Evolutionary conservation across 768 basidiomycete species (phyloP), one percentile per base, ranked within the genome.

Genomic region (Tylopilus subfusipes): DNA sequence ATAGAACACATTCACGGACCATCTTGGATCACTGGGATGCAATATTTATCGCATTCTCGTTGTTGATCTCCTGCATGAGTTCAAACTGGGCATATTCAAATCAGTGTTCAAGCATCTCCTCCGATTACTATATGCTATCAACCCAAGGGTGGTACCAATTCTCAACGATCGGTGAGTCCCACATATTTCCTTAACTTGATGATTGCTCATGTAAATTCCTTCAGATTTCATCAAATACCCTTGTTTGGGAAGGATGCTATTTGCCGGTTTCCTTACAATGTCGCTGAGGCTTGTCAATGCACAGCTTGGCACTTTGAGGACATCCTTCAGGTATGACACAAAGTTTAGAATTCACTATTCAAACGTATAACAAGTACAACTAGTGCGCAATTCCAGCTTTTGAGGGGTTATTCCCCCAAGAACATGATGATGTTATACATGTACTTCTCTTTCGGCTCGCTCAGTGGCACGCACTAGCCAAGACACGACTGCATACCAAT

Each of bases 301-400:
- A 71, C 72, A 8, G 78, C 68, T 1, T 58, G 70, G 0, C 72
- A 79, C 43, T 79, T 73, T 48, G 74, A 78, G 47, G 75, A 80
- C 38, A 53, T 78, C 1, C 60, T 79, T 0, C 76, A 78, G 68
- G 78, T 61, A 29, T 8, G 43, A 42, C 16, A 25, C 22, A 6
- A 8, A 21, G 21, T 29, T 21, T 18, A 21, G 9, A 0, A 11
- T 12, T 38, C 6, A 11, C 11, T n/a, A 33, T 29, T 19, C 45
- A 34, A 6, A 3, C 30, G 5, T 31, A 33, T 33, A 12, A 21
- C 29, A 4, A 29, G 10, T 10, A 2, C 6, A 33, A 9, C 2
- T 48, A 75, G 73, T 75, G 73, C 33, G 18, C 60, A 0, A 69
- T 75, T 0, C 72, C 74, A 0, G 56, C 49, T 3, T 61, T 74